Base-by-base conservation (phyloP, 768 basidiomycete genomes). In the Lentinula lateritia region DNA sequence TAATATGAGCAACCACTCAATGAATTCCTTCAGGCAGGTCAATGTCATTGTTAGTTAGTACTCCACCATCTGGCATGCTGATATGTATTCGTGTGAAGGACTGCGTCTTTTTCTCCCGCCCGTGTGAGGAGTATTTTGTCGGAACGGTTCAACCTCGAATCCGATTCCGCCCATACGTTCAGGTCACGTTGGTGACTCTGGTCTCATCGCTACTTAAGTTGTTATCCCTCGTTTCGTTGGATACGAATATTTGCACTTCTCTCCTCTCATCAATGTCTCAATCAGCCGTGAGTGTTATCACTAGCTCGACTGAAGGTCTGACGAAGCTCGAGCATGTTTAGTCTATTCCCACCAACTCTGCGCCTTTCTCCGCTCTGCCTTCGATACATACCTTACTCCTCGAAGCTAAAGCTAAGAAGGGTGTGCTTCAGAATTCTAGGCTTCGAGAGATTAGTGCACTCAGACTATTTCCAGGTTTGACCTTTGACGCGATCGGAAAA, bases 401-500 rank as follows among this genome's bases (percentile, higher is more conserved):
- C 54, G 83, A 85, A 64, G 88, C 85, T 13, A 90, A 91, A 71
- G 86, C 86, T 2, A 74, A 74, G 62, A 88, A 86, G 74, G 86
- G 89, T 82, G 62, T 1, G 34, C 36, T 8, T 12, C 36, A 13
- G 34, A 2, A 58, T 28, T 58, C 42, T 43, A 43, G 42, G 39
- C 16, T 28, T 56, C 13, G 36, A 46, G 52, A 39, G 12, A 57
- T 38, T 43, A 42, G 23, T 28, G n/a, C 13, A 32, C 52, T 9
- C 0, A 50, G 5, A n/a, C n/a, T 50, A 41, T 41, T n/a, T 16
- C 12, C 53, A 89, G 88, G 86, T 15, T 65, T 87, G 63, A 85
- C 86, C 13, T 93, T 92, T 63, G 89, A 85, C 61, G 75, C 82
- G 42, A 83, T 93, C 65, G 90, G 81, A 10, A 76, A 85, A 61